These are phyloP conservation scores for Neofusicoccum laricinum DNA, from an alignment of 2,329 filamentous ascomycete genomes.

Conservation along the genomic window DNA sequence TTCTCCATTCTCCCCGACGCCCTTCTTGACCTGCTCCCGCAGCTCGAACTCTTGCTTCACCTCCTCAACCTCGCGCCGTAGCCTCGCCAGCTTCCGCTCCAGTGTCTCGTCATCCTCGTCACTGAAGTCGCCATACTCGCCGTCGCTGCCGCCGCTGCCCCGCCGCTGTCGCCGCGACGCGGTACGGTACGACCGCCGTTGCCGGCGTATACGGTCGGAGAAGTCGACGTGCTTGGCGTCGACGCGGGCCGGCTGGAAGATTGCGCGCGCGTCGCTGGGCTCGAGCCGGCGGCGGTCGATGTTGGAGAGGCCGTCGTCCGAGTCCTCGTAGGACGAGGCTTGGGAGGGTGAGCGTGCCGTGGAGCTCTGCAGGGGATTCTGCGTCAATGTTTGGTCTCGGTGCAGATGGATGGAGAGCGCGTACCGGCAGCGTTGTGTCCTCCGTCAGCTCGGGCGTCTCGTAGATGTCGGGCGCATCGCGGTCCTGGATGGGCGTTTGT, in stretches of 20 bases:
- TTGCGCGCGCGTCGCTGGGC: slow-evolving; percentile 73
- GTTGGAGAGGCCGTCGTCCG: slow-evolving; percentile 42
- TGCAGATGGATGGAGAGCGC: slow-evolving; percentile 26
- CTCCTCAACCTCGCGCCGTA: slow-evolving; percentile 77
- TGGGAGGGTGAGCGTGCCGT: slow-evolving; percentile 34
- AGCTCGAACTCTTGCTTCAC: slow-evolving; percentile 57
- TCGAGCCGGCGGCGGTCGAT: slow-evolving; percentile 77
- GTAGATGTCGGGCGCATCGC: slow-evolving; percentile 80
- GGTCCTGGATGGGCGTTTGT: slow-evolving; percentile 45
- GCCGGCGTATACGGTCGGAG: slow-evolving; percentile 80
- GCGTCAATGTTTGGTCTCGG: slow-evolving; percentile 31
- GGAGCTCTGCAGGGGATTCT: slow-evolving; percentile 20
- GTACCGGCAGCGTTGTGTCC: slow-evolving; percentile 79
- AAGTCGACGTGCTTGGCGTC: slow-evolving; percentile 81
- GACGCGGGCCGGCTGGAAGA: slow-evolving; percentile 72
- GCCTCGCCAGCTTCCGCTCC: slow-evolving; percentile 73
- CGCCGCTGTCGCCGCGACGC: slow-evolving; percentile 60
- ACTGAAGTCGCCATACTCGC: slow-evolving; percentile 68
- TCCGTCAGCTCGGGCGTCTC: slow-evolving; percentile 92
- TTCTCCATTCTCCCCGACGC: slow-evolving; percentile 28
- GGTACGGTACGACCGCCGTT: slow-evolving; percentile 75
- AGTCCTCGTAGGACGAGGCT: slow-evolving; percentile 56
- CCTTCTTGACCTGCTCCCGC: slow-evolving; percentile 24
- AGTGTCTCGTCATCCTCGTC: slow-evolving; percentile 78
- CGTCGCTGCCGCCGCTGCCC: slow-evolving; percentile 51